A percentile compares a stretch with the other conserved stretches of the same genome.
Evolutionary conservation across 495 filamentous ascomycete genomes (phyloP).

Genomic region (Articulospora tetracladia): DNA sequence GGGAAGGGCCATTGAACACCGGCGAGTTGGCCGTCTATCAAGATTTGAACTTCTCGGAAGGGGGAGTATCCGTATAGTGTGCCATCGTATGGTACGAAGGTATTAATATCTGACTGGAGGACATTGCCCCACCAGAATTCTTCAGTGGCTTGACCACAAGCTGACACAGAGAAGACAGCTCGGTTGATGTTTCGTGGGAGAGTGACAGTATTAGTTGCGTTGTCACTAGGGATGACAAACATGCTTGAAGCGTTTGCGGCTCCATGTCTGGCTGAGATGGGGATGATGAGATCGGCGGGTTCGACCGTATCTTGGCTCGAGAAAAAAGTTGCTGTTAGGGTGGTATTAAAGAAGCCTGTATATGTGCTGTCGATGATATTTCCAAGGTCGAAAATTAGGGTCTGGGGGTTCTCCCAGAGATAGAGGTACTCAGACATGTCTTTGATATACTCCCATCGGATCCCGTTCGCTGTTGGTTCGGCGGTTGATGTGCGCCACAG

Average conservation of each 20-base stretch:
- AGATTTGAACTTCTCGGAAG: conserved; percentile 78
- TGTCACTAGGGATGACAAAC: conserved; percentile 65
- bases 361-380: conserved; percentile 47
- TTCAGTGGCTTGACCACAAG: conserved; percentile 73
- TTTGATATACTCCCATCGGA: conserved; percentile 73
- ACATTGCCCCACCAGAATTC: conserved; percentile 93
- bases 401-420: conserved; percentile 51
- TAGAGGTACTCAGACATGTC: conserved; percentile 74
- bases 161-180: conserved; percentile 72
- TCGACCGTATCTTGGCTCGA: conserved; percentile 31
- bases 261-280: conserved; percentile 63
- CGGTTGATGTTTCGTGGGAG: conserved; percentile 60
- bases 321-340: conserved; percentile 75
- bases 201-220: conserved; percentile 53
- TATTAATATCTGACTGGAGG: conserved; percentile 54
- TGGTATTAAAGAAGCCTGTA: conserved; percentile 79
- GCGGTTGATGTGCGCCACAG: conserved; percentile 86
- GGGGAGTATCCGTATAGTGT: conserved; percentile 68
- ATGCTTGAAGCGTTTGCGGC: conserved; percentile 53
- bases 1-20: conserved; percentile 86
- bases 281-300: conserved; percentile 66
- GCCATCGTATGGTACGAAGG: conserved; percentile 54
- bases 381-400: conserved; percentile 31
- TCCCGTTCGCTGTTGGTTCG: conserved; percentile 69
- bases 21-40: conserved; percentile 71